A percentile compares a stretch with the other conserved stretches of the same genome.
phyloP scores from a whole-genome alignment of 495 filamentous ascomycete species.

The Penicillium maclennaniae region DNA sequence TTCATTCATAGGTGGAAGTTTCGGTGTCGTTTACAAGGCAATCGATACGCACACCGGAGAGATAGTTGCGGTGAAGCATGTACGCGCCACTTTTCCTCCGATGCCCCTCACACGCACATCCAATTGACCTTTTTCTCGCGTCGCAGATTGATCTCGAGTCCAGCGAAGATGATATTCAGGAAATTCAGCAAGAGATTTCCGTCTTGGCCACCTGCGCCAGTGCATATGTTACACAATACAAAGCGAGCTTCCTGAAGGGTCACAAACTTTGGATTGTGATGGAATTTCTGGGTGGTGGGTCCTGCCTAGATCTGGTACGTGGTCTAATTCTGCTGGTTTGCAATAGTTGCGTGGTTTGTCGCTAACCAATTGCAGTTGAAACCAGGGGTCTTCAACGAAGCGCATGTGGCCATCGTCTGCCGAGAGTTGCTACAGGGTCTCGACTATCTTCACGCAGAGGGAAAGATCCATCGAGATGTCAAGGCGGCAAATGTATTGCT shows the following conservation, averaged over 20 bases:
- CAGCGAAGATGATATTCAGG: constrained; percentile 94
- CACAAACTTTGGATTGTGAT: constrained; percentile 99
- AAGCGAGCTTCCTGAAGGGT: constrained; percentile 88
- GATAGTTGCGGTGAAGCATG: constrained; percentile 88
- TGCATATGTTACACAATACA: constrained; percentile 92
- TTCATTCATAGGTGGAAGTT: constrained; percentile 71
- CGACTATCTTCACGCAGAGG: constrained; percentile 90
- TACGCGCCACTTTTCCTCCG: constrained; percentile 36
- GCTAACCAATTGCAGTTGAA: constrained; percentile 61
- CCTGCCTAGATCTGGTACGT: constrained; percentile 81
- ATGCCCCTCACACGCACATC: constrained; percentile 13
- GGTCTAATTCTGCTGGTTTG: constrained; percentile 1
- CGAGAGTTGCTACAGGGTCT: constrained; percentile 84
- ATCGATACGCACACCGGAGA: constrained; percentile 82
- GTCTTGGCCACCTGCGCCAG: constrained; percentile 92
- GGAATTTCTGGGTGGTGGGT: constrained; percentile 94
- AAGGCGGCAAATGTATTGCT: constrained; percentile 94
- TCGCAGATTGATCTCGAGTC: constrained; percentile 95
- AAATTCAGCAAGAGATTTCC: constrained; percentile 96
- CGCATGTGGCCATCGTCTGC: constrained; percentile 91
- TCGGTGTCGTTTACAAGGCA: constrained; percentile 94
- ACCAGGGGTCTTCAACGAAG: constrained; percentile 86
- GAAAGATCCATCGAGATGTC: constrained; percentile 96
- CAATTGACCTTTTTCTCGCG: constrained; percentile 24
- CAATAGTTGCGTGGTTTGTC: not conserved